Conservation (phyloP, 1,139 yeast genomes). For the Candida neerlandica region DNA sequence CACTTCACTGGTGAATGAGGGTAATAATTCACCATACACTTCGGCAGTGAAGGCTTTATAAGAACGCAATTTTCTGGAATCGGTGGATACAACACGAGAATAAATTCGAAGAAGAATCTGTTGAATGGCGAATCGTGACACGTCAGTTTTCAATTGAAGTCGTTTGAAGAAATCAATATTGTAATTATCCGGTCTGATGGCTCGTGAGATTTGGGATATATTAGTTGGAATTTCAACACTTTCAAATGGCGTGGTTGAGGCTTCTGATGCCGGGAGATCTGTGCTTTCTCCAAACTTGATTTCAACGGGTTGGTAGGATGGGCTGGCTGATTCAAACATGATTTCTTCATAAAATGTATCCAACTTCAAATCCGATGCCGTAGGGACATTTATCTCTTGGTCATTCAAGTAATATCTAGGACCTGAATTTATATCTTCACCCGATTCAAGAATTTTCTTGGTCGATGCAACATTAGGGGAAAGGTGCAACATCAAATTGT, state of each 20-base stretch:
- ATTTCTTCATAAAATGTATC: conserved; percentile 30
- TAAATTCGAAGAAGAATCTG: conserved; percentile 74
- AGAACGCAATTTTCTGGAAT: conserved; percentile 61
- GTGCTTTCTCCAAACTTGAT: conserved; percentile 5
- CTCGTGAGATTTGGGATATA: conserved; percentile 7
- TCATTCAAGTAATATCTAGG: conserved; percentile 27
- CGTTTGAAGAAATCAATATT: conserved; percentile 31
- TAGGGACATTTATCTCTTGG: conserved; percentile 20
- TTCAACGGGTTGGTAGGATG: conserved; percentile 13
- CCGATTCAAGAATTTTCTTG: conserved; percentile 10
- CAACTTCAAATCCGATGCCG: conserved; percentile 26
- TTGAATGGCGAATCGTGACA: conserved; percentile 64
- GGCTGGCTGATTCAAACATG: conserved; percentile 18
- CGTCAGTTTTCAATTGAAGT: conserved; percentile 32
- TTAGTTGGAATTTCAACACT: conserved; percentile 12
- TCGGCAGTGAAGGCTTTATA: conserved; percentile 89
- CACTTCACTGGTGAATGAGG: conserved; percentile 70
- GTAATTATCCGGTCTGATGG: conserved; percentile 25
- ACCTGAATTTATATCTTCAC: conserved; percentile 36
- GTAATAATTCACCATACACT: conserved; percentile 90
- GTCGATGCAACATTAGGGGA: conserved; percentile 29
- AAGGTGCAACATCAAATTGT: conserved; percentile 37
- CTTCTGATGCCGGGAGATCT: conserved; percentile 5
- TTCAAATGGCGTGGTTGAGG: conserved; percentile 1
- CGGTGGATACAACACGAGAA: conserved; percentile 76